Evolutionary conservation across 2,329 filamentous ascomycete species (phyloP).

Genomic region (Fusarium kyushuense): DNA sequence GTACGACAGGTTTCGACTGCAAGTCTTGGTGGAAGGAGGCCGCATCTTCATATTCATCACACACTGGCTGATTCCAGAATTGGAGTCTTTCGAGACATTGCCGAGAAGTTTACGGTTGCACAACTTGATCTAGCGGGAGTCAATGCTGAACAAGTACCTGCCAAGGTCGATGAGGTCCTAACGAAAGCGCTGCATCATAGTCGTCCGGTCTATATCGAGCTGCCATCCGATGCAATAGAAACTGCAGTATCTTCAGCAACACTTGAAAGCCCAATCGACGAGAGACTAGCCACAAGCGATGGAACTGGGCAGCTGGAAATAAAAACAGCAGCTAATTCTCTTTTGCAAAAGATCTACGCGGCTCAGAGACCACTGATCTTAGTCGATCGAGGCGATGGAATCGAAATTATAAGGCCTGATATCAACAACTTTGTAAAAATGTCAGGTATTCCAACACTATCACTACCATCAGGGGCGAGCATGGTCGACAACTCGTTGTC

Average conservation of each 20-base stretch:
- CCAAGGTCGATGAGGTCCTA: not conserved
- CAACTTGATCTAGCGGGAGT: constrained; percentile 9
- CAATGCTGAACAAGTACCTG: not conserved
- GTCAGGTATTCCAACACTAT: not conserved
- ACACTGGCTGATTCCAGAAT: constrained; percentile 8
- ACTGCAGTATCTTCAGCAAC: not conserved
- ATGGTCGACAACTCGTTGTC: constrained; percentile 9
- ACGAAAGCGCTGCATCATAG: not conserved
- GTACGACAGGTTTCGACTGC: not conserved
- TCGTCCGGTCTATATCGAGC: constrained; percentile 17
- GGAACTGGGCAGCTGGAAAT: not conserved
- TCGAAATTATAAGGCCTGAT: not conserved
- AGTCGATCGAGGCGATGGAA: not conserved
- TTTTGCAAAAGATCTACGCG: not conserved
- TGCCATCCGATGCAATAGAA: constrained; percentile 1
- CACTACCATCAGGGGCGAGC: not conserved
- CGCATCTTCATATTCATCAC: constrained; percentile 21
- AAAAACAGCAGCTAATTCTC: fast-evolving
- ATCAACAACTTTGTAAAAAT: not conserved
- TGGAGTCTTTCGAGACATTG: constrained; percentile 6
- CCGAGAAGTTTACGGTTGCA: constrained; percentile 14
- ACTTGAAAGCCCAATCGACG: not conserved
- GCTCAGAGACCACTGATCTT: not conserved
- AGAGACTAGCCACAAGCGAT: fast-evolving
- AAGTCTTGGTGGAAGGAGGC: fast-evolving